A percentile compares a stretch with the other conserved stretches of the same genome.
Evolutionary conservation across 257 asterid genomes (phyloP).

Genomic region (Solanum microdontum): DNA sequence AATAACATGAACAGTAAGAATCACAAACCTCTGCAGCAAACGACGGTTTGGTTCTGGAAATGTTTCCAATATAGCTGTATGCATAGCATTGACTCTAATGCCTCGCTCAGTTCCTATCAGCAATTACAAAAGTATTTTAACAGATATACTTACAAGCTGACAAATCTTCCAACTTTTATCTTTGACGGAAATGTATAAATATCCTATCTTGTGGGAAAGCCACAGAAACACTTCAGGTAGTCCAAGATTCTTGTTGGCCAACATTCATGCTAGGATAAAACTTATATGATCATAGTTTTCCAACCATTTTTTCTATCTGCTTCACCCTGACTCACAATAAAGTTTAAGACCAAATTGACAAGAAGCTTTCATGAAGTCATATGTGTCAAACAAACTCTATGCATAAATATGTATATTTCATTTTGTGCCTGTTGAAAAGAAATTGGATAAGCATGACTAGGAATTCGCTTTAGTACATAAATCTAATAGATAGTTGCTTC

Average conservation of each 20-base stretch:
- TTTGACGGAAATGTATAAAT: background rate
- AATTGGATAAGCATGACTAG: background rate
- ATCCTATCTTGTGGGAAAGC: background rate
- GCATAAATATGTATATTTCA: background rate
- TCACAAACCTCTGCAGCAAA: constrained; percentile 66
- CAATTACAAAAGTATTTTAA: constrained; percentile 8
- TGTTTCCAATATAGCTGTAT: constrained; percentile 90
- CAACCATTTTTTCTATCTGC: background rate
- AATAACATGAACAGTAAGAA: constrained; percentile 1
- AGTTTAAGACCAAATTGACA: background rate
- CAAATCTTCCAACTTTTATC: background rate
- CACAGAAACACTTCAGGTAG: background rate
- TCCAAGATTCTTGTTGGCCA: background rate
- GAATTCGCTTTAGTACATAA: background rate
- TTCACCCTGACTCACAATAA: background rate
- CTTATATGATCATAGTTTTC: background rate
- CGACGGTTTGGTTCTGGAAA: constrained; percentile 99
- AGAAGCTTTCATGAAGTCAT: background rate
- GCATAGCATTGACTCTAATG: constrained; percentile 70
- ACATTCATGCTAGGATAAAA: background rate
- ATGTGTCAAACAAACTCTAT: background rate
- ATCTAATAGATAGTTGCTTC: background rate
- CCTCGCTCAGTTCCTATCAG: constrained; percentile 76
- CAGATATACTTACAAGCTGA: background rate
- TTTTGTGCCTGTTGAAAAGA: background rate